These are phyloP conservation scores for Pseudomonodictys pantanalensis DNA, from an alignment of 495 filamentous ascomycete species.

Conservation along the genomic window DNA sequence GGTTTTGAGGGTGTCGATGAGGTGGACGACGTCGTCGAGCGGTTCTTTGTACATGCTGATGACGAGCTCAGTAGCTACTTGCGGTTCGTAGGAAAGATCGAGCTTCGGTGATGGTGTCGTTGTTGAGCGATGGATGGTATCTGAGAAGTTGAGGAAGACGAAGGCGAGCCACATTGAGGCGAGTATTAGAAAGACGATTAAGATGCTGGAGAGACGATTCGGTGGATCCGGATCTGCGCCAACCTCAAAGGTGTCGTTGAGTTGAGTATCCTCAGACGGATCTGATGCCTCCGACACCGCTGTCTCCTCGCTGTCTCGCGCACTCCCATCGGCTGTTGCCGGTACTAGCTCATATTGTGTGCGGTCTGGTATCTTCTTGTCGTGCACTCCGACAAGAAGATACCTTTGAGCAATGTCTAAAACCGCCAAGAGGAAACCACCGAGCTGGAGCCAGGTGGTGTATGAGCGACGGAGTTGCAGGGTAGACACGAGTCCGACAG, in stretches of 20 bases:
- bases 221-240: too few relatives aligned
- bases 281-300: not conserved
- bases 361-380: not conserved
- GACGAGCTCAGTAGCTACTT: conserved; percentile 40
- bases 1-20: conserved; percentile 35
- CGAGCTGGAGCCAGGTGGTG: conserved; percentile 1
- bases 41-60: conserved; percentile 43
- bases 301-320: conserved; percentile 4
- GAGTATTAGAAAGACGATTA: not conserved
- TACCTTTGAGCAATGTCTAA: not conserved
- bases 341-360: not conserved
- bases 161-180: conserved; percentile 13
- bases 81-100: conserved; percentile 5
- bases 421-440: not conserved
- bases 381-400: not conserved
- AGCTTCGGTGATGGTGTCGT: not conserved
- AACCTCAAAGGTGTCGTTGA: not conserved
- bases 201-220: not conserved
- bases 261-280: not conserved
- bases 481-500: not conserved
- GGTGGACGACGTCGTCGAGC: conserved; percentile 12
- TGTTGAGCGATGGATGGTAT: not conserved
- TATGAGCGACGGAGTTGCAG: conserved; percentile 11
- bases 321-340: not conserved
- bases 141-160: conserved; percentile 9